Base-by-base conservation (phyloP, 371 early-diverging fungal genomes). In the Nematocida ironsii region DNA sequence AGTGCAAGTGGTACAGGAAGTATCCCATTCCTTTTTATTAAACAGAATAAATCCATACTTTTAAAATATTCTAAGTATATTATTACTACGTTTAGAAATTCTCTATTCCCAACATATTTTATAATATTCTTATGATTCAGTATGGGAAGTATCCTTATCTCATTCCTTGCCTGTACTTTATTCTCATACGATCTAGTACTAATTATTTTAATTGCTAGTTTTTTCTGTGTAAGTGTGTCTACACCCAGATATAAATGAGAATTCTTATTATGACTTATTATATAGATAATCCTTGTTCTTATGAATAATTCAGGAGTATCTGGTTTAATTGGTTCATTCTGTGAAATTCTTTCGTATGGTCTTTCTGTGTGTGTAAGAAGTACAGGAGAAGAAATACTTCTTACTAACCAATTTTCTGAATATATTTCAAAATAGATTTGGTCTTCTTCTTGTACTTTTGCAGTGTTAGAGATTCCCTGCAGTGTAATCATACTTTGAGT, bases 1-100 rank as follows among this genome's bases (percentile, higher is more conserved):
- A 45, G 4, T 16, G 67, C 42, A 25, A 70, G 16, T 16, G 23
- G 9, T 6, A 16, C 54, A 7, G 69, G 25, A 13, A 78, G 45
- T 11, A 23, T 58, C 18, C 40, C 71, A 2, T 16, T 44, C 40
- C 5, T 13, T 4, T 47, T 18, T 13, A 78, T 48, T 13, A 78
- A 33, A 44, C 25, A 47, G 70, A 68, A 78, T 61, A 78, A 67
- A 7, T 78, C 80, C 6, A 27, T 5, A 4, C 69, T 42, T 39
- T 48, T 42, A 70, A 78, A 78, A 70, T 78, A 78, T 42, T 78
- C 80, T 39, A 67, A 25, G 39, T 78, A 68, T 33, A 78, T 64
- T 4, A 42, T 23, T 11, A 25, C 44, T 13, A 9, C 58, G 42
- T 23, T 18, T 25, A 27, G 4, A 2, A 68, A 42, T 5, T 13